Conservation (phyloP, 2,329 filamentous ascomycete species). For the Colletotrichum destructivum region DNA sequence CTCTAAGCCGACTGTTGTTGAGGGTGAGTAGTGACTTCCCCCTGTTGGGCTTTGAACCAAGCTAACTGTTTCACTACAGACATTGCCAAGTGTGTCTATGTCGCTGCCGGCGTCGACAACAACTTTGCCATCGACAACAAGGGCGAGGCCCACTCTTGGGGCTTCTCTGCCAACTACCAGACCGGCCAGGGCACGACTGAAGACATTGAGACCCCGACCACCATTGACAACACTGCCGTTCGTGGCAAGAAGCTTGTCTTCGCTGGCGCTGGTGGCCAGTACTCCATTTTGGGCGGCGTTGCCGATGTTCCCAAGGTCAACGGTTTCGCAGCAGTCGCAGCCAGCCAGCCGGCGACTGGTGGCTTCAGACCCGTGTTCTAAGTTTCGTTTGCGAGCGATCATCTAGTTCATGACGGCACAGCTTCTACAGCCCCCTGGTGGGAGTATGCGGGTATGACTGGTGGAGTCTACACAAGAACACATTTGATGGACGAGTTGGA, state of each 20-base stretch:
- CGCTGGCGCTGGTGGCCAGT: slow-evolving; percentile 93
- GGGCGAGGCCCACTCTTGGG: slow-evolving; percentile 84
- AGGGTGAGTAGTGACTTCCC: slow-evolving; percentile 61
- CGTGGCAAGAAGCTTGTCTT: slow-evolving; percentile 80
- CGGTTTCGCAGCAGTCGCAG: slow-evolving; percentile 44
- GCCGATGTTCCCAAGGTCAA: slow-evolving; percentile 49
- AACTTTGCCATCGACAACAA: slow-evolving; percentile 79
- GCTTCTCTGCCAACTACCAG: slow-evolving; percentile 85
- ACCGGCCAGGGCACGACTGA: slow-evolving; percentile 85
- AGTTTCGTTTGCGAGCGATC: background rate
- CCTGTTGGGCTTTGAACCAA: background rate
- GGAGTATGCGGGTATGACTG: slow-evolving; percentile 15
- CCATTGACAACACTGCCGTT: slow-evolving; percentile 89
- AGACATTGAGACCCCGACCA: slow-evolving; percentile 82
- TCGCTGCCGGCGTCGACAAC: slow-evolving; percentile 81
- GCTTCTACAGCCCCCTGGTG: background rate
- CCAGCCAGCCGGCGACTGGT: slow-evolving; percentile 37
- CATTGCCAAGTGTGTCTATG: slow-evolving; percentile 69
- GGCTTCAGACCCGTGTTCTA: slow-evolving; percentile 37
- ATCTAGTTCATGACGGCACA: too few species aligned
- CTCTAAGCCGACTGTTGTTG: slow-evolving; percentile 73
- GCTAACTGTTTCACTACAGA: slow-evolving; percentile 48
- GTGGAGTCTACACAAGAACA: slow-evolving; percentile 15
- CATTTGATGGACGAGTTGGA: slow-evolving; percentile 26
- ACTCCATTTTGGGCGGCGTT: slow-evolving; percentile 73